phyloP scores from a whole-genome alignment of 139 green algal genomes.

The Mesotaenium endlicherianum region DNA sequence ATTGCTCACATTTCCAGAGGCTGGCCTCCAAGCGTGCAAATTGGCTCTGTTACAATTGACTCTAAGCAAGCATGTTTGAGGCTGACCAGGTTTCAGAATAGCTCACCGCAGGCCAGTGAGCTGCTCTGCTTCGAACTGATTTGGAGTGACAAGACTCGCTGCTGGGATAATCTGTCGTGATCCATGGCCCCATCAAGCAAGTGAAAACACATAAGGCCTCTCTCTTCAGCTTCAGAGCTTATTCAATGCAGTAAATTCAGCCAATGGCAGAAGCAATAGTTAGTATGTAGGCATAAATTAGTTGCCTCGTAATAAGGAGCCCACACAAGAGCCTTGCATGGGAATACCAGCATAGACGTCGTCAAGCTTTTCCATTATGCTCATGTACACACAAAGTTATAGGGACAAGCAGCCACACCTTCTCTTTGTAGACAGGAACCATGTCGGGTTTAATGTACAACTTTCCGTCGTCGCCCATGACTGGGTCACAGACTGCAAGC shows the following conservation, averaged over 20 bases:
- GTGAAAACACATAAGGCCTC: no score
- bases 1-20: background rate
- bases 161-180: constrained; percentile 64
- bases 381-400: no score
- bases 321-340: no score
- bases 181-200: background rate
- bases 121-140: constrained; percentile 85
- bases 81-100: no score
- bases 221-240: no score
- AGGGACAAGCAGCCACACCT: no score
- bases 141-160: constrained; percentile 79
- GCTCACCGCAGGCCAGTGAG: constrained; percentile 65
- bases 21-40: background rate
- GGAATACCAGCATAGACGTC: no score
- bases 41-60: background rate
- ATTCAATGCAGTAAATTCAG: no score
- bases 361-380: no score
- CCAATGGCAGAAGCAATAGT: no score
- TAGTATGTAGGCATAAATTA: no score
- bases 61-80: background rate
- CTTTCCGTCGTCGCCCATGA: constrained; percentile 85
- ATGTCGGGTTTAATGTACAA: constrained; percentile 80
- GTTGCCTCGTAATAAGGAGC: no score
- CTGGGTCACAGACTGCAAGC: constrained; percentile 85
- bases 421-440: constrained; percentile 65